Evolutionary conservation across 306 rosid species (phyloP).

Genomic region (Acmispon strigosus): DNA sequence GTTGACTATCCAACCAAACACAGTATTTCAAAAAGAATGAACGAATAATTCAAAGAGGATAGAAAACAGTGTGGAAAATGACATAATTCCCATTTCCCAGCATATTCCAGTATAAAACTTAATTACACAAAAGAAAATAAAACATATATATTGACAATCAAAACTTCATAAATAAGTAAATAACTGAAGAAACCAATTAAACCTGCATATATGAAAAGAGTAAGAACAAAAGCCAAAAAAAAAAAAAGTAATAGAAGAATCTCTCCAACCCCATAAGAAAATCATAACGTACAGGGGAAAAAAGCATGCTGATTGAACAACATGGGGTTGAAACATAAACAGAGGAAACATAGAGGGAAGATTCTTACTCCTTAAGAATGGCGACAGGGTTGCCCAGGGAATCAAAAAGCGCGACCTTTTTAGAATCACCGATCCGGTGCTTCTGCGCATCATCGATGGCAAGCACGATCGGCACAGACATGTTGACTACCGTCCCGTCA

Average conservation of each 20-base stretch:
- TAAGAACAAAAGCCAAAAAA: slow-evolving; percentile 10
- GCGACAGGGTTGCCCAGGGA: slow-evolving; percentile 57
- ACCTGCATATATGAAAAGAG: slow-evolving; percentile 1
- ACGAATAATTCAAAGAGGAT: not conserved
- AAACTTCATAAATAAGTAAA: not conserved
- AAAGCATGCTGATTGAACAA: not conserved
- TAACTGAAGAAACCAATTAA: not conserved
- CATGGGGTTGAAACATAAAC: not conserved
- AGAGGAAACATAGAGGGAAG: not conserved
- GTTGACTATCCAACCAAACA: slow-evolving; percentile 17
- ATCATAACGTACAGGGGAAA: not conserved
- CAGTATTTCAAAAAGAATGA: slow-evolving; percentile 1
- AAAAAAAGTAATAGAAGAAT: not conserved
- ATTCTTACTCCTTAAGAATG: slow-evolving; percentile 74
- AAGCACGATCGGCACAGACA: slow-evolving; percentile 91
- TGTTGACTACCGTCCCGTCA: slow-evolving; percentile 75
- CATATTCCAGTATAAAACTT: not conserved
- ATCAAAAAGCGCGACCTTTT: slow-evolving; percentile 72
- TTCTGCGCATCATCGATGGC: slow-evolving; percentile 87
- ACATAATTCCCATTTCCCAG: not conserved
- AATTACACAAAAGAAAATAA: not conserved
- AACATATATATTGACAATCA: not conserved
- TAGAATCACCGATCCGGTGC: slow-evolving; percentile 59
- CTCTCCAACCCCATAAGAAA: not conserved
- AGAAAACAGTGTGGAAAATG: not conserved